A percentile compares a stretch with the other conserved stretches of the same genome.
These are phyloP conservation scores for Hortiboletus campestris DNA, from an alignment of 768 basidiomycete species.

Conservation along the genomic window DNA sequence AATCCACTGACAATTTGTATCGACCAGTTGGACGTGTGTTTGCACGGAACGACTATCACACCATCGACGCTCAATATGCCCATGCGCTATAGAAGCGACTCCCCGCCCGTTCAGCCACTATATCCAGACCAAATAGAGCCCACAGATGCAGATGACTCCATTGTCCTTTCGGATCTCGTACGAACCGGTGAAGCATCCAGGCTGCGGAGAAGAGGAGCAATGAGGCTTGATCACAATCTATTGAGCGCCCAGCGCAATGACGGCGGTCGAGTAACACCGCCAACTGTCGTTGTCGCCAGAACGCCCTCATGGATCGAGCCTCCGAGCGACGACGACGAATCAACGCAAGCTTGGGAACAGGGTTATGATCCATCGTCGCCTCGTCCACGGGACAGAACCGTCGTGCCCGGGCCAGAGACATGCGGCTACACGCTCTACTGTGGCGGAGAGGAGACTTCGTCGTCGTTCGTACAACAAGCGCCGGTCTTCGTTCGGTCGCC, in stretches of 20 bases:
- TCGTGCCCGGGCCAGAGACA: slow-evolving; percentile 15
- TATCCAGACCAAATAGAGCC: slow-evolving; percentile 27
- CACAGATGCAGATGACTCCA: slow-evolving; percentile 61
- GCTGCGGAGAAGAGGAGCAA: slow-evolving; percentile 68
- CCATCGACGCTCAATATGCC: slow-evolving; percentile 27
- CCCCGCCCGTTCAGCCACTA: slow-evolving; percentile 5
- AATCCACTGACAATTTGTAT: not conserved
- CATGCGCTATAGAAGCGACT: slow-evolving; percentile 28
- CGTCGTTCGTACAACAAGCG: slow-evolving; percentile 2
- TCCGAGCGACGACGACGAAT: slow-evolving; percentile 33
- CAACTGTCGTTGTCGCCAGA: slow-evolving; percentile 27
- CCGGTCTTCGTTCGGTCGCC: slow-evolving; percentile 34
- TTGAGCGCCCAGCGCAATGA: slow-evolving; percentile 30
- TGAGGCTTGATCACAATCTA: slow-evolving; percentile 53
- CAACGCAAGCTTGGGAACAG: slow-evolving; percentile 34
- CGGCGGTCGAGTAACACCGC: slow-evolving; percentile 22
- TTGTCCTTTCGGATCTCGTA: slow-evolving; percentile 71
- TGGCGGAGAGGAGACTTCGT: slow-evolving; percentile 33
- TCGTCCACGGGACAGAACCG: slow-evolving; percentile 20
- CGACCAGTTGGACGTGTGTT: not conserved
- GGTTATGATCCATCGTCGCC: slow-evolving; percentile 29
- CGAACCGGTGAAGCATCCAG: slow-evolving; percentile 74
- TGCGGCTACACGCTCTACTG: slow-evolving; percentile 42
- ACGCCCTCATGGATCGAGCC: slow-evolving; percentile 36
- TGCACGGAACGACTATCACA: slow-evolving; percentile 23